These are phyloP conservation scores for Penicillium sp. DNA, from an alignment of 2,329 filamentous ascomycete species.

Conservation along the genomic window DNA sequence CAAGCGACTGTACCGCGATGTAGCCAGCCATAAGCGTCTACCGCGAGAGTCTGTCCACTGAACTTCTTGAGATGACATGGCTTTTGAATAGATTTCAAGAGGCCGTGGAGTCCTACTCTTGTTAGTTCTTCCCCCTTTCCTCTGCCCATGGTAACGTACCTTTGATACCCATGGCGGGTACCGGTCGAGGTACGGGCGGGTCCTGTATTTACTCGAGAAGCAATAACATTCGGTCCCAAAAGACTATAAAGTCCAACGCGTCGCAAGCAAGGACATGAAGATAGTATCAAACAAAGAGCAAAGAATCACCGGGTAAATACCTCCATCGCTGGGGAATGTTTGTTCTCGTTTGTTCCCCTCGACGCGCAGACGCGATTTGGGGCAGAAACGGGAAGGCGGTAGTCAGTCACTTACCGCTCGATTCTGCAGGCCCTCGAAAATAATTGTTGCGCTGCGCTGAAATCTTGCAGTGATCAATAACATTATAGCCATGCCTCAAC, in stretches of 20 bases:
- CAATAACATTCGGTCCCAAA: constrained; percentile 17
- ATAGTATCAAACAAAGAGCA: constrained; percentile 2
- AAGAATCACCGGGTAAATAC: constrained; percentile 17
- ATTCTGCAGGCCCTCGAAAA: constrained; percentile 32
- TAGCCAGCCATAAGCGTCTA: constrained; percentile 97
- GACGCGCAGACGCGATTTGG: constrained; percentile 34
- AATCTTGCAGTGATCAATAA: constrained; percentile 1
- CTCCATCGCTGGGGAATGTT: constrained; percentile 32
- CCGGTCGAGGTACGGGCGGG: constrained; percentile 26
- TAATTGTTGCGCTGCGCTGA: constrained; percentile 17
- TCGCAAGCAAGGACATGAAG: constrained; percentile 5
- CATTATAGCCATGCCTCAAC: constrained; percentile 59
- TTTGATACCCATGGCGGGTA: constrained; percentile 44
- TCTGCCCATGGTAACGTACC: constrained; percentile 26
- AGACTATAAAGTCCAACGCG: constrained; percentile 2
- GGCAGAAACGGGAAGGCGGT: constrained; percentile 21
- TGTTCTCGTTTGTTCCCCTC: constrained; percentile 23
- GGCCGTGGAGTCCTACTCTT: constrained; percentile 68
- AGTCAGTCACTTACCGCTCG: constrained; percentile 25
- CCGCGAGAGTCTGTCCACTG: constrained; percentile 79
- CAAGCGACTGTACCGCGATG: constrained; percentile 88
- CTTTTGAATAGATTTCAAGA: constrained; percentile 95
- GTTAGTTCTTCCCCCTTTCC: constrained; percentile 7
- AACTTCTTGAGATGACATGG: constrained; percentile 82
- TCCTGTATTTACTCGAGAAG: constrained; percentile 27